Percentiles rank a stretch among this genome's conserved stretches.
Conservation (phyloP, 225 moss, liverwort and hornwort genomes). For the Marchantia polymorpha region DNA sequence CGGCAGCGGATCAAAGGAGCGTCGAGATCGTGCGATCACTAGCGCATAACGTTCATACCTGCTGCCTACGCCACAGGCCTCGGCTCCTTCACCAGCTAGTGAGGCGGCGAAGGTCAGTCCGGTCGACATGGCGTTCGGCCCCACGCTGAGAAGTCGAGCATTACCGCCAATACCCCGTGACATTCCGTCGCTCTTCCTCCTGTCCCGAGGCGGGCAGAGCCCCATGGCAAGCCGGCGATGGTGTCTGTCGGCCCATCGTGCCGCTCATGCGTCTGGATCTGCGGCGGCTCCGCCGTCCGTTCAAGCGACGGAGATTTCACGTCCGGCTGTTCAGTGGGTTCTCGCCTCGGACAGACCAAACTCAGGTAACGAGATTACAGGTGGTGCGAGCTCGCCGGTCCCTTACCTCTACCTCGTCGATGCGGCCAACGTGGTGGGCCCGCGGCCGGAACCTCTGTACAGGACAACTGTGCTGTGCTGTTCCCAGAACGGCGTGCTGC, state of each 20-base stretch:
- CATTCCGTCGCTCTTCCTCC: background rate
- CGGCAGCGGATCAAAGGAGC: background rate
- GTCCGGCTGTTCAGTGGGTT: too few relatives aligned
- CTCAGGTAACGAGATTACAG: too few relatives aligned
- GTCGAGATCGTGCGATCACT: constrained; percentile 1
- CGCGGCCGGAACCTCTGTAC: too few relatives aligned
- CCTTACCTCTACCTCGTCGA: too few relatives aligned
- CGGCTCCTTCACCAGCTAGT: background rate
- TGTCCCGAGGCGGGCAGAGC: background rate
- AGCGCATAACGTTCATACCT: constrained; percentile 5
- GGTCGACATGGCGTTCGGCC: background rate
- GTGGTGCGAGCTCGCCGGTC: too few relatives aligned
- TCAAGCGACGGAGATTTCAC: background rate
- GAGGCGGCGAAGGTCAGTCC: background rate
- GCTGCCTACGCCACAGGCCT: background rate
- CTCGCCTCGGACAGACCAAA: too few relatives aligned
- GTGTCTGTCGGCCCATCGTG: constrained; percentile 1
- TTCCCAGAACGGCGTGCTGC: too few relatives aligned
- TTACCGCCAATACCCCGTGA: background rate
- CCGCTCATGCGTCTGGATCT: background rate
- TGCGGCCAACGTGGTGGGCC: too few relatives aligned
- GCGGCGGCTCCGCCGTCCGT: background rate
- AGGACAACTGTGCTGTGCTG: too few relatives aligned
- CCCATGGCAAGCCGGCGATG: background rate
- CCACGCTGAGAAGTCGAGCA: background rate